Base-by-base conservation (phyloP, 1,139 yeast species). In the Saccharomyces hybrid region DNA sequence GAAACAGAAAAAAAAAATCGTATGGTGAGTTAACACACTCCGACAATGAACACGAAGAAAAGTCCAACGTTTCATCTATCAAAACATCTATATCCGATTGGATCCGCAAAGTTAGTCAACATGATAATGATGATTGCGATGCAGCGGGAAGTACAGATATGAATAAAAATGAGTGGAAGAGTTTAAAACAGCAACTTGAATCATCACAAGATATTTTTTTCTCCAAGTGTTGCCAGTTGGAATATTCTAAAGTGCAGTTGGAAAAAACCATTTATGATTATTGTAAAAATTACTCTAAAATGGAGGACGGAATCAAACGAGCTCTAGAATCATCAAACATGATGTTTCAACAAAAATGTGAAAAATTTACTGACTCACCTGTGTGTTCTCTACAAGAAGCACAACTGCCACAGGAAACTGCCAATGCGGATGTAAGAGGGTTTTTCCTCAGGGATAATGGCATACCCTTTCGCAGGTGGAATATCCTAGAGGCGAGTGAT, bases 221-320 rank as follows among this genome's bases (percentile, higher is more conserved):
- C 42, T 50, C 58, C 49, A 38, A 32, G 8, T 58, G 53, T 46
- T 53, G 53, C 29, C 55, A 53, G 46, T 52, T 61, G n/a, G 60
- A 61, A 26, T 59, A 57, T 31, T 53, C 61, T n/a, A 58, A 55
- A 46, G 52, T 57, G 6, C 59, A 61, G 44, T 48, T 62, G 25
- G 65, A 59, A 49, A 56, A 51, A 42, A 42, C 48, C 5, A 52
- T 57, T 4, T 56, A 52, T n/a, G 48, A 49, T 6, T 47, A 47
- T 25, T 57, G 54, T 44, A 49, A 34, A 5, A 46, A 50, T 11
- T 56, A 59, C 29, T 41, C 47, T 20, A 8, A 27, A 3, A 48
- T 38, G 44, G 44, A 38, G 29, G 29, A 23, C 5, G 27, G 11
- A 31, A 29, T 20, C 13, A 31, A 16, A 13, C 26, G 8, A 46